These are phyloP conservation scores for Epichloe brachyelytri DNA, from an alignment of 2,329 filamentous ascomycete species.

Conservation along the genomic window DNA sequence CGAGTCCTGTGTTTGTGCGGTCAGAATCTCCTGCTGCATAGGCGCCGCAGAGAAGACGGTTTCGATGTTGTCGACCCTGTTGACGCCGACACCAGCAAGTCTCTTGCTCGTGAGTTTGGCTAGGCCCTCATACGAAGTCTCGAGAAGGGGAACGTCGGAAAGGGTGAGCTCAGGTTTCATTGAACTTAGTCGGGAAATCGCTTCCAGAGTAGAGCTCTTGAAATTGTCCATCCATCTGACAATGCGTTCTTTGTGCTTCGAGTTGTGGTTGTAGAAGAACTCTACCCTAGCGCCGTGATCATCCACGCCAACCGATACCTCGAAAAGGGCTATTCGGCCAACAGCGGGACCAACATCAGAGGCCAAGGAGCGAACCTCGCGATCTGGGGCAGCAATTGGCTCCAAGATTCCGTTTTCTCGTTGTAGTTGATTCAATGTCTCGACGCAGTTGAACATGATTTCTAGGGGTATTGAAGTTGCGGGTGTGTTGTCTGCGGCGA, in stretches of 20 bases:
- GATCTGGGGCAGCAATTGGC: slow-evolving; percentile 29
- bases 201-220: slow-evolving; percentile 32
- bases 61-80: slow-evolving; percentile 32
- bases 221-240: slow-evolving; percentile 33
- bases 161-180: slow-evolving; percentile 35
- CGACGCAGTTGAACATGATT: slow-evolving; percentile 44
- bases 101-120: slow-evolving; percentile 29
- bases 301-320: slow-evolving; percentile 34
- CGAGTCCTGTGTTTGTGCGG: slow-evolving; percentile 28
- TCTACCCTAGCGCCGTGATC: slow-evolving; percentile 29
- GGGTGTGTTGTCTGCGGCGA: slow-evolving; percentile 22
- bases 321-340: slow-evolving; percentile 37
- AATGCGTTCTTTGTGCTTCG: slow-evolving; percentile 30
- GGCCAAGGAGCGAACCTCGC: slow-evolving; percentile 22
- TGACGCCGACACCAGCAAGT: slow-evolving; percentile 26
- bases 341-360: slow-evolving; percentile 33
- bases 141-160: slow-evolving; percentile 34
- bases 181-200: slow-evolving; percentile 26
- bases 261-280: slow-evolving; percentile 30
- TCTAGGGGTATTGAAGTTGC: slow-evolving; percentile 37
- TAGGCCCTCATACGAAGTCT: slow-evolving; percentile 33
- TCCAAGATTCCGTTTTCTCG: slow-evolving; percentile 35
- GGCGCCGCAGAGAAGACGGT: slow-evolving; percentile 35
- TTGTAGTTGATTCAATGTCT: slow-evolving; percentile 35
- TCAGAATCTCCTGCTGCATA: slow-evolving; percentile 35